These are phyloP conservation scores for Verticillium longisporum DNA, from an alignment of 2,329 filamentous ascomycete species.

Conservation along the genomic window DNA sequence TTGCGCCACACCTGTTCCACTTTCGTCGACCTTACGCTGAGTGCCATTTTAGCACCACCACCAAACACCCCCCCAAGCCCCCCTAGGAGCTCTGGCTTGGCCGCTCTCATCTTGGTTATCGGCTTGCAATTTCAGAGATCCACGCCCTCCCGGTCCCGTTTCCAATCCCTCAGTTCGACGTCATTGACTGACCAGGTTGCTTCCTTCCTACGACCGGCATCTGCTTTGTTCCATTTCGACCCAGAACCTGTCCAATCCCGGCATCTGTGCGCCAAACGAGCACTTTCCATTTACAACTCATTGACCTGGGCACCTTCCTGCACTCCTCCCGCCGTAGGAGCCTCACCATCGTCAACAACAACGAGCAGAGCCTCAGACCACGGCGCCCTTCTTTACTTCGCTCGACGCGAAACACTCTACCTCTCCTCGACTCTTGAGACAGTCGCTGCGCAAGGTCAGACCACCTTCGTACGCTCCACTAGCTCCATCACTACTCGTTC, in stretches of 20 bases:
- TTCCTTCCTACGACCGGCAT: background rate
- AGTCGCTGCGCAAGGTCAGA: background rate
- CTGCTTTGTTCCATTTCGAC: background rate
- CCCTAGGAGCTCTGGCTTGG: background rate
- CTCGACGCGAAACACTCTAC: too few species aligned
- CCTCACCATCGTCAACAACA: background rate
- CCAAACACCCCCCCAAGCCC: background rate
- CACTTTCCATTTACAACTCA: background rate
- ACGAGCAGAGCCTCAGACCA: background rate
- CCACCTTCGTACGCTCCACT: background rate
- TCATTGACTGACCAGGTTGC: background rate
- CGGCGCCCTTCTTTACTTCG: background rate
- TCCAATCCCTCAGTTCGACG: background rate
- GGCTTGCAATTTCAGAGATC: background rate
- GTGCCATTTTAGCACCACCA: background rate
- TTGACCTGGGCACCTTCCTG: background rate
- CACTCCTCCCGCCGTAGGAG: background rate
- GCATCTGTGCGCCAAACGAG: background rate
- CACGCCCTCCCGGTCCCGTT: background rate
- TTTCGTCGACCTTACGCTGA: background rate
- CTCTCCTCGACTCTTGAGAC: background rate
- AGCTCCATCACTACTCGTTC: background rate
- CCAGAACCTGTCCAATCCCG: background rate
- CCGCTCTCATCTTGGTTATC: constrained; percentile 1
- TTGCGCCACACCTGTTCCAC: background rate